phyloP scores from a whole-genome alignment of 2,329 filamentous ascomycete genomes.

The Aspergillus intermedius region DNA sequence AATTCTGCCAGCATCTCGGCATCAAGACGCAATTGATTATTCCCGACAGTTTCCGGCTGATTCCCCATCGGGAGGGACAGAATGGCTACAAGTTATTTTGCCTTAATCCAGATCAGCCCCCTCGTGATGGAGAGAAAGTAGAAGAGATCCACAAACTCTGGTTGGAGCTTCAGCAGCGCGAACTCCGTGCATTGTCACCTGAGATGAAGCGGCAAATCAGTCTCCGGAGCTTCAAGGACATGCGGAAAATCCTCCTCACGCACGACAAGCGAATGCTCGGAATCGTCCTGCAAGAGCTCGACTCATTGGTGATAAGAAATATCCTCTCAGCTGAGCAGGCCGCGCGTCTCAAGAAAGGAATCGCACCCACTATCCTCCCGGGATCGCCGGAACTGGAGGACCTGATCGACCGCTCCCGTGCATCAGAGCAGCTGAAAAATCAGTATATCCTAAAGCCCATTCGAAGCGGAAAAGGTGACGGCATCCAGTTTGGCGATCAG shows the following conservation, averaged over 20 bases:
- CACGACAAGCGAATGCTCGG: constrained; percentile 29
- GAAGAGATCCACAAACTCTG: constrained; percentile 20
- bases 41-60: constrained; percentile 1
- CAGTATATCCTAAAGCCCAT: constrained; percentile 21
- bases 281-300: constrained; percentile 21
- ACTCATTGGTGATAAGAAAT: constrained; percentile 12
- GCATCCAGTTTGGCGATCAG: constrained; percentile 16
- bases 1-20: background rate
- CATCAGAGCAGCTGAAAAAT: constrained; percentile 9
- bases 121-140: constrained; percentile 4
- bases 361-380: constrained; percentile 18
- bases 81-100: constrained; percentile 9
- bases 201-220: constrained; percentile 21
- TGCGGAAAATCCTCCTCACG: constrained; percentile 22
- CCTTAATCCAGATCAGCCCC: background rate
- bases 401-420: constrained; percentile 5
- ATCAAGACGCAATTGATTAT: background rate
- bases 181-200: constrained; percentile 14
- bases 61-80: background rate
- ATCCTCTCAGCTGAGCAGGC: constrained; percentile 16
- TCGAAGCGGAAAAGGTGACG: constrained; percentile 11
- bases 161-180: constrained; percentile 23
- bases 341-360: constrained; percentile 11
- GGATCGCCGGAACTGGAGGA: constrained; percentile 16
- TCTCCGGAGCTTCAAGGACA: constrained; percentile 23